These are phyloP conservation scores for Aureobasidium sp. DNA, from an alignment of 2,329 filamentous ascomycete genomes.

Conservation along the genomic window DNA sequence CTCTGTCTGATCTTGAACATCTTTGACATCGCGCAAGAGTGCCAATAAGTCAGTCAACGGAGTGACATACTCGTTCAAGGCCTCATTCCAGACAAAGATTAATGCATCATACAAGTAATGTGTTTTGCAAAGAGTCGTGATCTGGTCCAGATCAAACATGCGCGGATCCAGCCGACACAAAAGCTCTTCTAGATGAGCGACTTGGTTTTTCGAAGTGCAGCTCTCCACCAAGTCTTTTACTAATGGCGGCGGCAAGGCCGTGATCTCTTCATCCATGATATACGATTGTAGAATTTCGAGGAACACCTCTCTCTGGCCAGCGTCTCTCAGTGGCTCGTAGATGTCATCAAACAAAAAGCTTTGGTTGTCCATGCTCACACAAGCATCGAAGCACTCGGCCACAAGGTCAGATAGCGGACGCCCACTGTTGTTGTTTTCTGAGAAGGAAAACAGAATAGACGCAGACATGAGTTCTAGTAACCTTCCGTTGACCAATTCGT, in stretches of 20 bases:
- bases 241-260: constrained; percentile 68
- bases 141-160: constrained; percentile 89
- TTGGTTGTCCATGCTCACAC: constrained; percentile 65
- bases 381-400: constrained; percentile 76
- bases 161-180: constrained; percentile 86
- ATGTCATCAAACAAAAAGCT: constrained; percentile 88
- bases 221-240: constrained; percentile 80
- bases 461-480: constrained; percentile 89
- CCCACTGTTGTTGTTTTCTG: constrained; percentile 51
- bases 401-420: constrained; percentile 12
- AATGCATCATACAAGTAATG: constrained; percentile 90
- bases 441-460: constrained; percentile 66
- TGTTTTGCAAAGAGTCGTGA: constrained; percentile 83
- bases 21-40: constrained; percentile 51
- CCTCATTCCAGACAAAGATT: constrained; percentile 94
- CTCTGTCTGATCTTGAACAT: constrained; percentile 55
- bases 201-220: constrained; percentile 68
- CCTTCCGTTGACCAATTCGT: constrained; percentile 79
- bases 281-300: constrained; percentile 83
- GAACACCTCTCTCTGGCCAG: constrained; percentile 65
- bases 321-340: constrained; percentile 83
- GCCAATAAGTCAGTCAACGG: constrained; percentile 76
- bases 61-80: constrained; percentile 80
- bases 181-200: constrained; percentile 80
- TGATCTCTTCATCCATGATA: constrained; percentile 71